These are phyloP conservation scores for Collybia mongolica DNA, from an alignment of 768 basidiomycete genomes.

Conservation along the genomic window DNA sequence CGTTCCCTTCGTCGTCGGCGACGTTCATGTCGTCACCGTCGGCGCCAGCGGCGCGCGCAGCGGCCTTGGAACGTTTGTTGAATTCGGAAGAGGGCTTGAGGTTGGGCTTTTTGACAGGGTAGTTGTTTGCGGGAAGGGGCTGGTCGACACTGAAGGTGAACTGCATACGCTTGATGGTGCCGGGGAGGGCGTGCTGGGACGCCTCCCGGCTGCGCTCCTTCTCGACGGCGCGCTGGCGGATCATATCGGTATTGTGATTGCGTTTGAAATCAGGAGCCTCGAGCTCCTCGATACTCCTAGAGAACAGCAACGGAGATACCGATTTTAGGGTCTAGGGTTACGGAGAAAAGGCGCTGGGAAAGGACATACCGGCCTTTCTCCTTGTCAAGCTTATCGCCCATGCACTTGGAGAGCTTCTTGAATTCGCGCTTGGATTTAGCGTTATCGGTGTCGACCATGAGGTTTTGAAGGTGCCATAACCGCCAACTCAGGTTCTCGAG, in stretches of 20 bases:
- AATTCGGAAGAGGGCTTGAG: conserved; percentile 65
- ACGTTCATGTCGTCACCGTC: conserved; percentile 12
- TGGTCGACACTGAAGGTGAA: conserved; percentile 87
- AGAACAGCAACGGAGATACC: conserved; percentile 6
- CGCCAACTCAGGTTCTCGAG: conserved; percentile 93
- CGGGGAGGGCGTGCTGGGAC: conserved; percentile 58
- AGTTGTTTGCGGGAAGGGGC: conserved; percentile 46
- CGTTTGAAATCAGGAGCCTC: conserved; percentile 81
- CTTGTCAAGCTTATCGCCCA: conserved; percentile 92
- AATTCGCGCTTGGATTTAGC: conserved; percentile 88
- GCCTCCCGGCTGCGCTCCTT: conserved; percentile 80
- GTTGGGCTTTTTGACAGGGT: conserved; percentile 62
- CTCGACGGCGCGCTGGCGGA: conserved; percentile 78
- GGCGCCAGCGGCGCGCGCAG: conserved; percentile 28
- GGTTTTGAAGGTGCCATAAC: conserved; percentile 88
- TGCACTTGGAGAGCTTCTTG: conserved; percentile 83
- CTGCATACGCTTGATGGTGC: conserved; percentile 85
- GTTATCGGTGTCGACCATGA: conserved; percentile 90
- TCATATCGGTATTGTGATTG: conserved; percentile 76
- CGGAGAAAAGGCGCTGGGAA: conserved; percentile 1
- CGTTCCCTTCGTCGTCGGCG: conserved; percentile 25
- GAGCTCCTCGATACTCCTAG: conserved; percentile 81
- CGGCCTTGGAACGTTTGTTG: conserved; percentile 38
- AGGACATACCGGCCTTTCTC: conserved; percentile 81
- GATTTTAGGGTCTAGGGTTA: conserved; percentile 31